A percentile compares a stretch with the other conserved stretches of the same genome.
Conservation (phyloP, 495 filamentous ascomycete species). For the Chaetomium tenue region DNA sequence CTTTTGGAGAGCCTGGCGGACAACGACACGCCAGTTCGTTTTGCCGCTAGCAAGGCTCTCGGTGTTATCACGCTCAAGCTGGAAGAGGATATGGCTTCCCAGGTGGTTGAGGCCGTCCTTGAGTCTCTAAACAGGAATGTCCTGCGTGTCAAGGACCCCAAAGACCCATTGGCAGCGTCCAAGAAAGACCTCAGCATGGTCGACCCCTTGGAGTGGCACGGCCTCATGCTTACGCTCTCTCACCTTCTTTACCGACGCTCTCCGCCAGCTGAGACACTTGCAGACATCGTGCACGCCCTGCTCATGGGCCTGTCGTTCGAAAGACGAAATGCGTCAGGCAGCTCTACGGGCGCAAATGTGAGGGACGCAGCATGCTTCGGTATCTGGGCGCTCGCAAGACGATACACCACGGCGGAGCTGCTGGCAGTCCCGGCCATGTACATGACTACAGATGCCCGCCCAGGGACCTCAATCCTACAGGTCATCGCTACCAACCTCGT, state of each 20-base stretch:
- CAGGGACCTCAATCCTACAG: slow-evolving; percentile 59
- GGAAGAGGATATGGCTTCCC: slow-evolving; percentile 70
- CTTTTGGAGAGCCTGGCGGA: slow-evolving; percentile 69
- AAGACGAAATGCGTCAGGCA: slow-evolving; percentile 74
- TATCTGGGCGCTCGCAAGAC: slow-evolving; percentile 85
- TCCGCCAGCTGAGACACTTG: slow-evolving; percentile 62
- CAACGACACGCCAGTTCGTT: slow-evolving; percentile 82
- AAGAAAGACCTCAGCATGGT: slow-evolving; percentile 67
- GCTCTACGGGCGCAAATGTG: slow-evolving; percentile 86
- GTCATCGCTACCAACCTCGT: slow-evolving; percentile 76
- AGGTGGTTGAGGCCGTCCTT: slow-evolving; percentile 83
- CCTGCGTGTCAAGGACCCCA: slow-evolving; percentile 52
- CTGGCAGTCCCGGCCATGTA: slow-evolving; percentile 55
- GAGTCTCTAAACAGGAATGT: slow-evolving; percentile 73
- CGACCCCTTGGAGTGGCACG: slow-evolving; percentile 85
- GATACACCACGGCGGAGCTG: slow-evolving; percentile 79
- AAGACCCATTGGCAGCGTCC: slow-evolving; percentile 33
- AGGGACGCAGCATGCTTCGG: slow-evolving; percentile 95
- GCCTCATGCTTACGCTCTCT: slow-evolving; percentile 79
- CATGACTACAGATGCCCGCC: not conserved
- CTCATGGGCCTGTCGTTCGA: slow-evolving; percentile 79
- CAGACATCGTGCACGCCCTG: slow-evolving; percentile 67
- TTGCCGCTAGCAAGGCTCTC: slow-evolving; percentile 89
- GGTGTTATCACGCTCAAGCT: slow-evolving; percentile 80
- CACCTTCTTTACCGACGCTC: slow-evolving; percentile 80